Percentiles rank a stretch among this genome's conserved stretches.
Conservation (phyloP, 2,329 filamentous ascomycete species). For the Septoria petroselini region DNA sequence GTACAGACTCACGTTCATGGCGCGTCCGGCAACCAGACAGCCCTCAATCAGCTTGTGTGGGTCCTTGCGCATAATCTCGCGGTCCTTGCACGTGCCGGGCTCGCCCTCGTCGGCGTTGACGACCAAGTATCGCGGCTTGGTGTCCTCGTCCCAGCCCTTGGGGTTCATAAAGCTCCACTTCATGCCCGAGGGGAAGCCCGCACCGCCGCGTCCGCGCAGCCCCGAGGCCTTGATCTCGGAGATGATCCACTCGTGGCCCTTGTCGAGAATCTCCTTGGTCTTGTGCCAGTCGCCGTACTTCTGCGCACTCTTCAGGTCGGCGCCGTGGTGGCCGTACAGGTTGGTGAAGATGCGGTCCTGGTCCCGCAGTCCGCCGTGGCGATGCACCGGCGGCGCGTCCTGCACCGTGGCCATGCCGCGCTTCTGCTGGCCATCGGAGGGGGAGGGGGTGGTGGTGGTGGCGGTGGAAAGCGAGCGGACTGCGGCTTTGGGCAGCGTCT, state of each 20-base stretch:
- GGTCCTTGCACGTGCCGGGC: slow-evolving; percentile 98
- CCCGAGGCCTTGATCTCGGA: slow-evolving; percentile 95
- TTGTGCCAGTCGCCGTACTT: slow-evolving; percentile 99
- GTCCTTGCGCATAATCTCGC: slow-evolving; percentile 99
- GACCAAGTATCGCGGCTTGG: slow-evolving; percentile 90
- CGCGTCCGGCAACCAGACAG: slow-evolving; percentile 89
- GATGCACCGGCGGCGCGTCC: slow-evolving; percentile 55
- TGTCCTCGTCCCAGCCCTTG: slow-evolving; percentile 99
- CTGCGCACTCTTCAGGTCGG: slow-evolving; percentile 89
- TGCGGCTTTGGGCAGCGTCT: slow-evolving; percentile 29
- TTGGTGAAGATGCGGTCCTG: slow-evolving; percentile 99
- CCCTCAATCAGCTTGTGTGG: slow-evolving; percentile 98
- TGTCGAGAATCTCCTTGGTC: slow-evolving; percentile 96
- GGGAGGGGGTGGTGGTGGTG: slow-evolving; percentile 30
- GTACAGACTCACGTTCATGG: slow-evolving; percentile 69
- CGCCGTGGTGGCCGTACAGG: slow-evolving; percentile 87
- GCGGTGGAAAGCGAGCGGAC: slow-evolving; percentile 36
- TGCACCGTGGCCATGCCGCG: slow-evolving; percentile 66
- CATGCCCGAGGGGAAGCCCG: slow-evolving; percentile 94
- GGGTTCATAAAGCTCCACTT: slow-evolving; percentile 99
- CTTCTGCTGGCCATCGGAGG: slow-evolving; percentile 48
- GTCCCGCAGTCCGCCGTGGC: slow-evolving; percentile 84
- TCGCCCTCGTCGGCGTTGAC: slow-evolving; percentile 99
- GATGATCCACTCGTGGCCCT: slow-evolving; percentile 99
- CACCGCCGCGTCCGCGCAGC: slow-evolving; percentile 90